Evolutionary conservation across 2,329 filamentous ascomycete genomes (phyloP).

Genomic region (Penicillium carneum): DNA sequence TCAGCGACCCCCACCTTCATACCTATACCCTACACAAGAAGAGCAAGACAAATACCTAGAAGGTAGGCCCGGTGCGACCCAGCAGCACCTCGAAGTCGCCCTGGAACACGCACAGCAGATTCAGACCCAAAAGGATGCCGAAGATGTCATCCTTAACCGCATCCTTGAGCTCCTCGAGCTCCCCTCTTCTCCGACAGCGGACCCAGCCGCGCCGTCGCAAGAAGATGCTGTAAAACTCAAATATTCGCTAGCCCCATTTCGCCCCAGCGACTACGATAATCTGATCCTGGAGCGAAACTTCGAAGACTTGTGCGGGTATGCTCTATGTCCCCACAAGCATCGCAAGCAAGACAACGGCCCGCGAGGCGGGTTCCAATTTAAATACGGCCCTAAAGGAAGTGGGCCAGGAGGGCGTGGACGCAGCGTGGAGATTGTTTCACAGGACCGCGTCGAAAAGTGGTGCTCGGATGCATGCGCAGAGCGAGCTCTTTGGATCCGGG

Average conservation of each 20-base stretch:
- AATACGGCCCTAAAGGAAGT: slow-evolving; percentile 62
- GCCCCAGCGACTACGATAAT: slow-evolving; percentile 87
- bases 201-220: slow-evolving; percentile 61
- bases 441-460: slow-evolving; percentile 81
- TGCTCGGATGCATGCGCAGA: slow-evolving; percentile 81
- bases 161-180: slow-evolving; percentile 75
- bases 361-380: slow-evolving; percentile 71
- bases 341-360: slow-evolving; percentile 60
- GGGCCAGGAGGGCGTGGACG: slow-evolving; percentile 58
- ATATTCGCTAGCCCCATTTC: slow-evolving; percentile 73
- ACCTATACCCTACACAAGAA: slow-evolving; percentile 39
- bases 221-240: slow-evolving; percentile 72
- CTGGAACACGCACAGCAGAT: slow-evolving; percentile 82
- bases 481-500: slow-evolving; percentile 82
- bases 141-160: slow-evolving; percentile 74
- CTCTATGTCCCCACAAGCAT: slow-evolving; percentile 74
- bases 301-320: slow-evolving; percentile 81
- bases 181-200: slow-evolving; percentile 61
- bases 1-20: slow-evolving; percentile 47
- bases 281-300: slow-evolving; percentile 88
- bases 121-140: slow-evolving; percentile 80
- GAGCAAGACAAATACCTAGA: slow-evolving; percentile 38
- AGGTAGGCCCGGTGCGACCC: slow-evolving; percentile 53
- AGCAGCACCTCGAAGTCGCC: slow-evolving; percentile 66
- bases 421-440: slow-evolving; percentile 70